Base-by-base conservation (phyloP, 352 stramenopile genomes). In the Pythium sukuiense region DNA sequence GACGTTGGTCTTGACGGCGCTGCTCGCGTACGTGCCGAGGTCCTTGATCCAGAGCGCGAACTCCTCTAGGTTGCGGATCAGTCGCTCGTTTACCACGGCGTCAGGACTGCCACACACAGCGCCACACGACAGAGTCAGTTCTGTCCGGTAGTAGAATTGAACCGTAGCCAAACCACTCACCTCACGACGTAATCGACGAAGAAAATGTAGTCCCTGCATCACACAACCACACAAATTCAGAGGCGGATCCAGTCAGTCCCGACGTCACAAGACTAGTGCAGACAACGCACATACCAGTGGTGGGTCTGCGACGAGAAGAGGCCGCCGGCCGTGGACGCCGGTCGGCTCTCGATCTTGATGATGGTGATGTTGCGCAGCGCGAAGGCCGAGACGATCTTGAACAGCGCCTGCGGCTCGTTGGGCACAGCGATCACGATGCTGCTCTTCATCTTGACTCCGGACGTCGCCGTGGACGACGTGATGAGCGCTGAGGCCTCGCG, bases 291-390 rank as follows among this genome's bases (percentile, higher is more conserved):
- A 60, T 64, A 86, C 79, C 79, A 92, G 58, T 92, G 81, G 53
- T 85, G 85, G 2, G 80, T 92, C 63, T 89, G 79, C 18, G 80
- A 81, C 9, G 76, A 80, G 39, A 91, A 91, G 12, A 88, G 65
- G 9, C 70, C 78, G 9, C 75, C 76, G 0, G 81, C 83, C 14
- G 81, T 92, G 46, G 83, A 77, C 1, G 83, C 83, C 8, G 83
- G 83, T n/a, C 83, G 81, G 39, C 81, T 90, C 61, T 92, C 81
- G n/a, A 92, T 92, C 78, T 92, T 89, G 67, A 90, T 80, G 43
- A 92, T 89, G 69, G 84, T 87, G 27, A 92, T 56, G 50, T 92
- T 90, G 27, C 81, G 81, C 29, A 92, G 67, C n/a, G 81, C 83
- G 49, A 92, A 92, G 6, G 81, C 83, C n/a, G 83, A 81, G 5